phyloP scores from a whole-genome alignment of 352 stramenopile genomes.

The Ophiocytium majus region DNA sequence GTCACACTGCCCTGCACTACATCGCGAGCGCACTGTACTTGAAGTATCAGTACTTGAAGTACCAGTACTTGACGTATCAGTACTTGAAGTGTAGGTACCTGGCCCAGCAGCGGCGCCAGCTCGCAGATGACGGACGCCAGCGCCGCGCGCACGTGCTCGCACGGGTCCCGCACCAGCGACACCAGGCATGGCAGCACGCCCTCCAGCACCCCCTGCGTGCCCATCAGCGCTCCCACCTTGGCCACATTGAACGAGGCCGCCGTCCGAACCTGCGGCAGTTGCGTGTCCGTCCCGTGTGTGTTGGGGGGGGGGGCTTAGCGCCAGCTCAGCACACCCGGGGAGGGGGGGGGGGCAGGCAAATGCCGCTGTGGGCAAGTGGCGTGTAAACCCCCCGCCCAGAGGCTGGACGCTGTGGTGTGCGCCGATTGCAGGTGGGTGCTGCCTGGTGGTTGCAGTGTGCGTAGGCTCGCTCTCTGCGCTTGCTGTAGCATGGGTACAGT shows the following conservation, averaged over 20 bases:
- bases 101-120: conserved; percentile 83
- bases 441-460: too few relatives aligned
- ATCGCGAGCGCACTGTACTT: too few relatives aligned
- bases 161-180: conserved; percentile 87
- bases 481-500: too few relatives aligned
- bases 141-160: conserved; percentile 90
- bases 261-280: conserved; percentile 69
- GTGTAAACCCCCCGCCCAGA: too few relatives aligned
- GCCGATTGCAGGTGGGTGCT: too few relatives aligned
- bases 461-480: too few relatives aligned
- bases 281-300: background rate
- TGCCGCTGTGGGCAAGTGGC: too few relatives aligned
- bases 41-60: background rate
- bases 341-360: too few relatives aligned
- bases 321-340: too few relatives aligned
- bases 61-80: background rate
- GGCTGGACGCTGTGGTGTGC: too few relatives aligned
- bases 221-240: conserved; percentile 59
- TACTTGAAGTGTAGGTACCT: conserved; percentile 24
- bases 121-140: conserved; percentile 91
- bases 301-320: background rate
- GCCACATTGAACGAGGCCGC: conserved; percentile 86
- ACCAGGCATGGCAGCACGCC: conserved; percentile 54
- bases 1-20: too few relatives aligned
- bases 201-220: conserved; percentile 29